These are phyloP conservation scores for Sungouiozyma intestinalis DNA, from an alignment of 805 yeast genomes.

Conservation along the genomic window DNA sequence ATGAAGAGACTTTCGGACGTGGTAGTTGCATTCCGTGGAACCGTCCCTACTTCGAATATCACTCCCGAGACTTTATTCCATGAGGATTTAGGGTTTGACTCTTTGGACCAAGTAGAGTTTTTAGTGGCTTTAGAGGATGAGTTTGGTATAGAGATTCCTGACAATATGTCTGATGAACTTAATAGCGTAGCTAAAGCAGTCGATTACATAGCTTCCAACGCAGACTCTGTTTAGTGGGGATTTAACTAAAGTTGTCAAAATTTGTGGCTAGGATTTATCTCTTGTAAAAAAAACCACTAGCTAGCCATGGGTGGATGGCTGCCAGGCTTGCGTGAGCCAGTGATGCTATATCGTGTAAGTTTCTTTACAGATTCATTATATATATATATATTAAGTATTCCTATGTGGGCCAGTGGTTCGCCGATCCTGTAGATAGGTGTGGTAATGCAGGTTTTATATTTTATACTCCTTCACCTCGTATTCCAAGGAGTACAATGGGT, in stretches of 20 bases:
- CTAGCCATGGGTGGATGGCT: no score
- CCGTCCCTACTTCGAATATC: slow-evolving; percentile 36
- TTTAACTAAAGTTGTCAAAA: background rate
- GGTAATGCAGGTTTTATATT: no score
- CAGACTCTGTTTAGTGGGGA: slow-evolving; percentile 31
- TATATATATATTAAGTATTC: no score
- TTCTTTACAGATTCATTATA: no score
- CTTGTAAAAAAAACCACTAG: slow-evolving; percentile 1
- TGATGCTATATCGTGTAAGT: no score
- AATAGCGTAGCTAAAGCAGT: slow-evolving; percentile 90
- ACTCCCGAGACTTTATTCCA: slow-evolving; percentile 37
- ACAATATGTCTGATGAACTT: slow-evolving; percentile 85
- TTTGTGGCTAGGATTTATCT: background rate
- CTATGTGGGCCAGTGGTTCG: no score
- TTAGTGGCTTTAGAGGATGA: slow-evolving; percentile 94
- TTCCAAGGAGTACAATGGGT: slow-evolving; percentile 21
- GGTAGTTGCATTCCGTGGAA: slow-evolving; percentile 53
- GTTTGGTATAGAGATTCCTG: slow-evolving; percentile 75
- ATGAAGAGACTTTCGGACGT: slow-evolving; percentile 75
- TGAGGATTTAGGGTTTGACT: slow-evolving; percentile 57
- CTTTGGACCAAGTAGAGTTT: slow-evolving; percentile 90
- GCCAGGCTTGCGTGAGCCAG: no score
- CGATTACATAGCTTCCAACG: slow-evolving; percentile 69
- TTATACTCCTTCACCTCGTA: slow-evolving; percentile 10
- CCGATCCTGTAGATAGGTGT: no score